phyloP scores from a whole-genome alignment of 2,329 filamentous ascomycete species.

The Annulohypoxylon truncatum region DNA sequence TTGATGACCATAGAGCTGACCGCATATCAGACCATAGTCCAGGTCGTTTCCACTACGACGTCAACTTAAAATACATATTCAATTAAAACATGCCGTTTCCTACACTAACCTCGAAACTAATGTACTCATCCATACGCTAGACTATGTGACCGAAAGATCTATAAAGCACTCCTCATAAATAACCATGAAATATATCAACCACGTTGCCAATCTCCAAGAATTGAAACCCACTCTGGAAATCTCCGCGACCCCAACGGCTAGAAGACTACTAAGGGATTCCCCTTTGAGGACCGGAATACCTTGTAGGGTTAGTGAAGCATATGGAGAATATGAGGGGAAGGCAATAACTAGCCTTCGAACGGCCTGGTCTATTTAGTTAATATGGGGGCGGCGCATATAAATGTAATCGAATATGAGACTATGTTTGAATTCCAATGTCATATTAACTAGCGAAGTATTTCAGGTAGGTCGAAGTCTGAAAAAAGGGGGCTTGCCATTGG shows the following conservation, averaged over 20 bases:
- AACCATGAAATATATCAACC: not conserved
- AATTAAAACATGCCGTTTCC: not conserved
- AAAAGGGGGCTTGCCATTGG: too few relatives aligned
- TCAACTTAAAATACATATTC: not conserved
- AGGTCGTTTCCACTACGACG: not conserved
- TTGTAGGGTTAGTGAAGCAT: not conserved
- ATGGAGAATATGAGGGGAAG: not conserved
- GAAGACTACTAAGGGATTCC: not conserved
- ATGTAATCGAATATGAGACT: too few relatives aligned
- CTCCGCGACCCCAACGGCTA: not conserved
- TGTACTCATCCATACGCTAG: not conserved
- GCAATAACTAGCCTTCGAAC: not conserved
- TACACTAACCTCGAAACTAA: not conserved
- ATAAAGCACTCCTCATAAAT: not conserved
- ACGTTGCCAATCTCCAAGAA: not conserved
- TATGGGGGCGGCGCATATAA: too few relatives aligned
- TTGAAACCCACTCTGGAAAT: not conserved
- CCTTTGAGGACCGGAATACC: not conserved
- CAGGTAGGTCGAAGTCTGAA: too few relatives aligned
- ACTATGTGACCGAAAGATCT: not conserved
- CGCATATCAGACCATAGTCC: not conserved
- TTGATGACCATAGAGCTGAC: not conserved
- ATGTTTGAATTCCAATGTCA: too few relatives aligned
- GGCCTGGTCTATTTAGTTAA: too few relatives aligned
- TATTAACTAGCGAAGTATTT: too few relatives aligned